Conservation (phyloP, 441 rosid genomes). For the Brassica balearica region DNA sequence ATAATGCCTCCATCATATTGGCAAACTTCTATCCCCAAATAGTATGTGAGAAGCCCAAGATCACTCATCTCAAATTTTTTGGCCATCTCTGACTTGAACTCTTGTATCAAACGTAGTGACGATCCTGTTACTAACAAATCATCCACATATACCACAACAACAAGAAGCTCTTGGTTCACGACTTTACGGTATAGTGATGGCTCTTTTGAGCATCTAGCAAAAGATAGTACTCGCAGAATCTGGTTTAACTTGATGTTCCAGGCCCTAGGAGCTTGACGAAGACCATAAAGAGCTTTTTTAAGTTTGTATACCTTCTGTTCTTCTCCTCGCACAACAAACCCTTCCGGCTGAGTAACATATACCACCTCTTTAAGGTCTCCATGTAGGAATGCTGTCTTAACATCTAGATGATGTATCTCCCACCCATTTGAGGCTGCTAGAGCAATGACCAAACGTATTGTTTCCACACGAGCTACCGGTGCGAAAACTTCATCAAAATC, state of each 20-base stretch:
- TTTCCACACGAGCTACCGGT: neutral
- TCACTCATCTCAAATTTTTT: no score
- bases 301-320: neutral
- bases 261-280: neutral
- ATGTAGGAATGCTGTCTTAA: neutral
- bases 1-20: no score
- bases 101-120: no score
- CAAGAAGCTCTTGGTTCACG: neutral
- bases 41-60: no score
- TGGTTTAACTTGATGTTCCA: neutral
- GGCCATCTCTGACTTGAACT: no score
- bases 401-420: neutral
- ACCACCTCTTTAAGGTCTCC: neutral
- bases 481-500: neutral
- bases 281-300: neutral
- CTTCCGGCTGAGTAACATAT: neutral
- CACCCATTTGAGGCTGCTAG: neutral
- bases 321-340: neutral
- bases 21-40: no score
- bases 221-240: neutral
- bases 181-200: neutral
- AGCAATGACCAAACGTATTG: neutral
- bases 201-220: neutral
- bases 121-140: no score
- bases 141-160: no score